These are phyloP conservation scores for Grosmannia penicillata DNA, from an alignment of 2,329 filamentous ascomycete species.

Conservation along the genomic window DNA sequence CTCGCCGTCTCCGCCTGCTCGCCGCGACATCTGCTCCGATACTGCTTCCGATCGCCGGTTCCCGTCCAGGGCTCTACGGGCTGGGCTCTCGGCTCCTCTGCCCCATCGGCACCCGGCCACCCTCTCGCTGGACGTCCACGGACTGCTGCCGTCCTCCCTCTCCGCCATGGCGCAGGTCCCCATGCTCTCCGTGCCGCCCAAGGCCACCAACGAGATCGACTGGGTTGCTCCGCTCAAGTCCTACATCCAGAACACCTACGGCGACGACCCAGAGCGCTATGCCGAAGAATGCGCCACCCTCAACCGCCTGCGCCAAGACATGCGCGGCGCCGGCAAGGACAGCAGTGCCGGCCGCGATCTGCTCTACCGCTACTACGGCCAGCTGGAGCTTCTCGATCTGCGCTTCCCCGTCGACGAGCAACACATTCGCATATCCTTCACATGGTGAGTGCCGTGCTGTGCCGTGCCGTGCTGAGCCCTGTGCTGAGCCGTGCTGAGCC, in stretches of 20 bases:
- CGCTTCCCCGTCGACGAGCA: constrained; percentile 96
- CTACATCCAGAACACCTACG: constrained; percentile 88
- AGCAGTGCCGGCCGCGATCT: constrained; percentile 87
- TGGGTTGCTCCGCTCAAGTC: constrained; percentile 85
- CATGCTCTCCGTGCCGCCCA: constrained; percentile 91
- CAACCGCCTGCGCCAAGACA: constrained; percentile 91
- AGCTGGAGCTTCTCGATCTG: constrained; percentile 85
- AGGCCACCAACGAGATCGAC: constrained; percentile 93
- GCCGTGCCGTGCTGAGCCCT: not conserved
- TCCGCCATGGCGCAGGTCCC: constrained; percentile 63
- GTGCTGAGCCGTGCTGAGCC: too few species aligned
- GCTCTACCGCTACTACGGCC: constrained; percentile 93
- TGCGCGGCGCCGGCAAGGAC: constrained; percentile 93
- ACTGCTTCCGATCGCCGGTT: too few species aligned
- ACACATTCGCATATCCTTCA: constrained; percentile 98
- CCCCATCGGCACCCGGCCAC: too few species aligned
- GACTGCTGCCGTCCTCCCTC: constrained; percentile 8
- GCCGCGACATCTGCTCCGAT: too few species aligned
- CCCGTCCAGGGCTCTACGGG: too few species aligned
- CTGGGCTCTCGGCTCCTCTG: too few species aligned
- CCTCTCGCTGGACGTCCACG: not conserved
- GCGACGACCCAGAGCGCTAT: constrained; percentile 93
- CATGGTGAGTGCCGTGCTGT: constrained; percentile 49
- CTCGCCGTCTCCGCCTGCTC: too few species aligned
- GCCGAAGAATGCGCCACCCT: constrained; percentile 87